Evolutionary conservation across 352 stramenopile genomes (phyloP), one percentile per base, ranked within the genome.

Genomic region (Phytophthora litchii): DNA sequence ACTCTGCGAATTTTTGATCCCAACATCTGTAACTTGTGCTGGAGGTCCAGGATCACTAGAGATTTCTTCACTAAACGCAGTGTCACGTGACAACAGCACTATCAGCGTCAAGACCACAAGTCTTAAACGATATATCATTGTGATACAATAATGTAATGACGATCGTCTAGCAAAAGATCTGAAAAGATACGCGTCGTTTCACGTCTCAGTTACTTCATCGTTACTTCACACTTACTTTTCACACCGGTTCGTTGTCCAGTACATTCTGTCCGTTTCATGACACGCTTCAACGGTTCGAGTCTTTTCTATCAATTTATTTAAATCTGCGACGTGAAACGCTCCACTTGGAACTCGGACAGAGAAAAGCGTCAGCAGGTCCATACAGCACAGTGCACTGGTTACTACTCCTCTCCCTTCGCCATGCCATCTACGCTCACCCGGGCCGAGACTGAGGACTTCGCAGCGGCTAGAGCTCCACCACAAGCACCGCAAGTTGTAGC

Each of bases 381-480:
- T 19, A 11, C 32, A 45, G 36, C 34, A 46, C 31, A 49, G 19
- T 36, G 36, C 31, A 52, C 35, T 65, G 34, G 53, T 59, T 53
- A 61, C 37, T 63, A 51, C 21, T 17, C 37, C 9, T 9, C 29
- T 27, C 29, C 19, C 29, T 36, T 43, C 44, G 55, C 56, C 47
- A 64, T 72, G 65, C 23, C 57, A n/a, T 64, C 70, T 14, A 70
- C 64, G 29, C 73, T 91, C 21, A 86, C 78, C 12, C 50, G 67
- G 27, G 81, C 76, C 27, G 81, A 91, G 59, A 78, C 59, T 7
- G 81, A 86, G 50, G 81, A 91, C 70, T 91, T 91, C 36, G 81
- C 76, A 13, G 66, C 70, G 13, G 78, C 80, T 9, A 58, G 78
- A 54, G 65, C 54, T 23, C 74, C 64, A 20, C 64, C 56, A 13